Evolutionary conservation across 2,329 filamentous ascomycete genomes (phyloP), one percentile per base, ranked within the genome.

Genomic region (Nakataea oryzae): DNA sequence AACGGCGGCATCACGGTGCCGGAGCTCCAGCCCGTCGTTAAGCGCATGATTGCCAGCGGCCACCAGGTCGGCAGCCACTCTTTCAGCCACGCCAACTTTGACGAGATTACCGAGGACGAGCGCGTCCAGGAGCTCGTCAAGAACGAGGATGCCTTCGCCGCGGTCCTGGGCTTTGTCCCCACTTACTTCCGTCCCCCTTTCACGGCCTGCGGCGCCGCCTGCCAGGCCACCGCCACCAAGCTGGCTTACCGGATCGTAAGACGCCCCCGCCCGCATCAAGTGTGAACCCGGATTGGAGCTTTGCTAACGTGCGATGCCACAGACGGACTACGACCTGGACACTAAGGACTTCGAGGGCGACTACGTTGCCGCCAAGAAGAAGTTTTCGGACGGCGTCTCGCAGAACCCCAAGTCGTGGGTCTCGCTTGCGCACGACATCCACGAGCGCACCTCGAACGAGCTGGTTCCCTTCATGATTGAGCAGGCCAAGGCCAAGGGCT

Each of bases 401-500:
- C 58, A 63, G 17, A 14, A 63, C 3, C 62, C 65, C 29, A 59
- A 63, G 1, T 68, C 68, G 8, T 74, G 69, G 62, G 69, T 74
- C 28, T 63, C 70, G 11, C 66, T 75, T 62, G 74, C 71, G 21
- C 77, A 80, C 68, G 78, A 80, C 63, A 79, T 79, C 54, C 75
- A 79, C 66, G 65, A 74, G 62, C 74, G 77, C 69, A 80, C 78
- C 6, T 78, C 74, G 3, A 68, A 74, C 62, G 74, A 73, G 63
- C 69, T 80, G 54, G 76, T 76, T 1, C 72, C 72, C 28, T 78
- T 69, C 67, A 77, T 79, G 72, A 75, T 80, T 29, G 70, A 75
- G 14, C 73, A 68, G 64, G 68, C 74, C 11, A 72, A 70, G 57
- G 63, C 65, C n/a, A 72, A 76, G 50, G 74, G 74, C 27, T 79